Conservation (phyloP, 768 basidiomycete genomes). For the Rhodotorula kratochvilovae region DNA sequence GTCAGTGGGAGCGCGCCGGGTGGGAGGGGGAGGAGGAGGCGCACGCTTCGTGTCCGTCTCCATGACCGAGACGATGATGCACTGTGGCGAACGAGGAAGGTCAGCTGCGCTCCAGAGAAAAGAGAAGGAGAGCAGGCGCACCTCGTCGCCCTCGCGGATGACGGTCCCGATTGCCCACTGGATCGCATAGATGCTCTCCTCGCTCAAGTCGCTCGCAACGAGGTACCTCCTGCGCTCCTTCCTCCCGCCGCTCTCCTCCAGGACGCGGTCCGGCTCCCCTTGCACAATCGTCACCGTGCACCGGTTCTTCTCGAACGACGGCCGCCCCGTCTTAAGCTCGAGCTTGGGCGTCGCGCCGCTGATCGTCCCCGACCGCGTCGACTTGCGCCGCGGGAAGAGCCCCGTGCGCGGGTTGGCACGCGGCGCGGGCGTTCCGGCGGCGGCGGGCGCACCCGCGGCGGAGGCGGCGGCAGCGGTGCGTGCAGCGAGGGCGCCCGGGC, state of each 20-base stretch:
- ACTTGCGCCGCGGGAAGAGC: slow-evolving; percentile 18
- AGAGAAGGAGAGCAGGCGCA: background rate
- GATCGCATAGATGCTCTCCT: slow-evolving; percentile 88
- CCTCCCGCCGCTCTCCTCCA: slow-evolving; percentile 50
- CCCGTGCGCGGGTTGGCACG: slow-evolving; percentile 26
- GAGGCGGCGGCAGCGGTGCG: background rate
- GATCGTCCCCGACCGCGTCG: slow-evolving; percentile 5
- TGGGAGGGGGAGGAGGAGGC: slow-evolving; percentile 32
- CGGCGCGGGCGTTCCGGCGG: background rate
- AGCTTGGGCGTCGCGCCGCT: background rate
- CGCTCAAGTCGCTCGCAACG: slow-evolving; percentile 88
- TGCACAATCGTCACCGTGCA: slow-evolving; percentile 86
- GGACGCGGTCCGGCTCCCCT: slow-evolving; percentile 47
- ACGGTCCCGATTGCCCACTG: slow-evolving; percentile 63
- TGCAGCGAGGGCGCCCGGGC: background rate
- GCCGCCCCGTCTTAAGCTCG: slow-evolving; percentile 51
- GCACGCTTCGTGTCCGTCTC: slow-evolving; percentile 86
- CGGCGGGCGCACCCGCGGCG: background rate
- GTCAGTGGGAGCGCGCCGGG: background rate
- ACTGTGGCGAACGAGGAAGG: background rate
- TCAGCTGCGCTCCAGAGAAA: background rate
- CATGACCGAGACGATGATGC: slow-evolving; percentile 79
- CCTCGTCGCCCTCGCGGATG: slow-evolving; percentile 57
- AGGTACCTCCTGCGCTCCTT: slow-evolving; percentile 67
- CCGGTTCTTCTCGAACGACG: slow-evolving; percentile 81